Base-by-base conservation (phyloP, 192 early-diverging fungal species). In the Coemansia sp. region DNA sequence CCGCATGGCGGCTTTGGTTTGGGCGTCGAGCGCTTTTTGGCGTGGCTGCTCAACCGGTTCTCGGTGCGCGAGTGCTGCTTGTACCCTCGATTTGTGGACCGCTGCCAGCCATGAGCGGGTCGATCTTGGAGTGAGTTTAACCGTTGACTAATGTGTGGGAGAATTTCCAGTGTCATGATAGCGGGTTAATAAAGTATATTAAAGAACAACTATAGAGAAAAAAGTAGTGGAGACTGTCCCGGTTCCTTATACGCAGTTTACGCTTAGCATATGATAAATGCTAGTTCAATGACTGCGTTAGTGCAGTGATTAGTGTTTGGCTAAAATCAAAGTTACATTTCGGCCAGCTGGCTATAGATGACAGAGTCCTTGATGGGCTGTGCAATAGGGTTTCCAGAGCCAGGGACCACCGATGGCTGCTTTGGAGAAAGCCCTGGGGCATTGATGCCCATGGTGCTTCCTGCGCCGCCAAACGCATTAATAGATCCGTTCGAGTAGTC, bases 1-100 rank as follows among this genome's bases (percentile, higher is more conserved):
- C 93, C 95, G 62, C 96, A 98, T 64, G 97, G 96, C 69, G 97
- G 97, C 20, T 99, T 93, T 73, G 97, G 97, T 48, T 88, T 99
- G 45, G 97, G 97, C 63, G 69, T 98, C 29, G 97, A 99, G 75
- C 90, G 97, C 26, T 97, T 95, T 83, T 74, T 99, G 54, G 97
- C 96, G 24, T 99, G 97, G 97, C 68, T 99, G 65, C 84, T 94
- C 57, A 88, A 96, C 85, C 87, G 93, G 38, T 86, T 84, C 77
- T 94, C 89, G 37, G 94, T 99, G 18, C 85, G 92, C 57, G 95
- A 98, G 24, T 83, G 88, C 74, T 92, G 88, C 78, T 72, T 96
- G 72, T 99, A 96, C 83, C 97, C 97, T 49, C 86, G 96, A 24
- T 98, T 93, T 82, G 85, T 86, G 65, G 93, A 88, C 32, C 84